Evolutionary conservation across 352 stramenopile genomes (phyloP).

Genomic region (Pythium oligandrum): DNA sequence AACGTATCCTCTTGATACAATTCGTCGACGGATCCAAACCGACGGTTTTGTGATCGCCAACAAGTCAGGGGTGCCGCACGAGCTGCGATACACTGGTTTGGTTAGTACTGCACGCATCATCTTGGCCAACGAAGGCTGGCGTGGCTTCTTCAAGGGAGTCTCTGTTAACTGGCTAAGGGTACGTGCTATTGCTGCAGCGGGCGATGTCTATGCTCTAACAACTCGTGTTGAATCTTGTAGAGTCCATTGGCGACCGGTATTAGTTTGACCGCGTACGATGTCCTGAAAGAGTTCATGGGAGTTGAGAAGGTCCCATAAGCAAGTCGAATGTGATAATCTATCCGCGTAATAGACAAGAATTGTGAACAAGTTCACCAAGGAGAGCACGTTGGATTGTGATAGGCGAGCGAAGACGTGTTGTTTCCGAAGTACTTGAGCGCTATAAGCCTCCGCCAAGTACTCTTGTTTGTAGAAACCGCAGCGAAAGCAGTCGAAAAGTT

Average conservation of each 20-base stretch:
- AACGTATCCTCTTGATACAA: constrained; percentile 85
- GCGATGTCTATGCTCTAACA: too few relatives aligned
- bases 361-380: neutral
- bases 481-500: too few relatives aligned
- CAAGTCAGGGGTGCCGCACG: constrained; percentile 11
- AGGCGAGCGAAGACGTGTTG: too few relatives aligned
- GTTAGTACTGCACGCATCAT: constrained; percentile 65
- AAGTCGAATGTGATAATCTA: neutral
- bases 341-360: neutral
- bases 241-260: constrained; percentile 82
- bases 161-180: constrained; percentile 86
- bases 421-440: too few relatives aligned
- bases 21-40: constrained; percentile 77
- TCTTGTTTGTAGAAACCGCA: too few relatives aligned
- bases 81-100: constrained; percentile 67
- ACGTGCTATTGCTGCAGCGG: neutral
- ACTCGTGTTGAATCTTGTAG: constrained; percentile 18
- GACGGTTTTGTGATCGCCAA: constrained; percentile 66
- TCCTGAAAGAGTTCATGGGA: constrained; percentile 81
- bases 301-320: constrained; percentile 52
- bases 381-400: neutral
- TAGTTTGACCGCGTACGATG: constrained; percentile 83
- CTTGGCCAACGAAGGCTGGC: constrained; percentile 67
- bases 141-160: constrained; percentile 83
- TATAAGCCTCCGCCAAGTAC: too few relatives aligned